A percentile compares a stretch with the other conserved stretches of the same genome.
Evolutionary conservation across 108 stramenopile genomes (phyloP).

Genomic region (Pseudonitzschia multiseries): DNA sequence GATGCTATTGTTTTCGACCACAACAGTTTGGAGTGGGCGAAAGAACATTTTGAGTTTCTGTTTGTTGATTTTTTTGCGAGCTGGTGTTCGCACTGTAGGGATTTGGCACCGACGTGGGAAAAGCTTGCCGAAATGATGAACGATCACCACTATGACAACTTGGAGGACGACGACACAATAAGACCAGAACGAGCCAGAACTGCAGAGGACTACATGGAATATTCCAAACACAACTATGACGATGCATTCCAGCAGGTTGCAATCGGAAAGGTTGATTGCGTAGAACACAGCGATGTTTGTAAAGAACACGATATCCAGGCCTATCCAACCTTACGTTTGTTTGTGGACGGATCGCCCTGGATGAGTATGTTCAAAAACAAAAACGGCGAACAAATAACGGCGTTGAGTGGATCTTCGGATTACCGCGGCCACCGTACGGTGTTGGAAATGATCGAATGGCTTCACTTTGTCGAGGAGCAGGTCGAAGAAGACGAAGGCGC

Average conservation of each 20-base stretch:
- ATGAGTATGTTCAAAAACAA: conserved; percentile 1
- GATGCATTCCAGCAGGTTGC: conserved; percentile 69
- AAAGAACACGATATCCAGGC: conserved; percentile 61
- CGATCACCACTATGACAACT: conserved; percentile 41
- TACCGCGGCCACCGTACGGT: conserved; percentile 86
- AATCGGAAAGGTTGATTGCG: conserved; percentile 88
- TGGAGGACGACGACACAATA: conserved; percentile 57
- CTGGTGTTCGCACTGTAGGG: conserved; percentile 88
- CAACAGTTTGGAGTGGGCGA: conserved; percentile 37
- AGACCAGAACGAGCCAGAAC: conserved; percentile 63
- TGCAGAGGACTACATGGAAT: conserved; percentile 67
- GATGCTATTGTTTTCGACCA: conserved; percentile 70
- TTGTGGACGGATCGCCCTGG: conserved; percentile 64
- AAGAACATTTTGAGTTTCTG: conserved; percentile 41
- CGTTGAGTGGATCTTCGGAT: conserved; percentile 40
- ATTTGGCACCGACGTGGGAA: conserved; percentile 86
- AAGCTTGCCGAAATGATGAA: conserved; percentile 80
- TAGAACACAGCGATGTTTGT: conserved; percentile 81
- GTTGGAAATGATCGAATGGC: conserved; percentile 65
- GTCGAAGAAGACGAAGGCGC: conserved; percentile 42
- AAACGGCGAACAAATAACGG: conserved; percentile 1
- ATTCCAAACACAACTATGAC: conserved; percentile 51
- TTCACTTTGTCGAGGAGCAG: conserved; percentile 46
- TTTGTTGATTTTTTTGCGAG: conserved; percentile 64
- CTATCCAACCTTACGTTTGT: conserved; percentile 91